Base-by-base conservation (phyloP, 73 alveolate genomes). In the Paramecium biaurelia region DNA sequence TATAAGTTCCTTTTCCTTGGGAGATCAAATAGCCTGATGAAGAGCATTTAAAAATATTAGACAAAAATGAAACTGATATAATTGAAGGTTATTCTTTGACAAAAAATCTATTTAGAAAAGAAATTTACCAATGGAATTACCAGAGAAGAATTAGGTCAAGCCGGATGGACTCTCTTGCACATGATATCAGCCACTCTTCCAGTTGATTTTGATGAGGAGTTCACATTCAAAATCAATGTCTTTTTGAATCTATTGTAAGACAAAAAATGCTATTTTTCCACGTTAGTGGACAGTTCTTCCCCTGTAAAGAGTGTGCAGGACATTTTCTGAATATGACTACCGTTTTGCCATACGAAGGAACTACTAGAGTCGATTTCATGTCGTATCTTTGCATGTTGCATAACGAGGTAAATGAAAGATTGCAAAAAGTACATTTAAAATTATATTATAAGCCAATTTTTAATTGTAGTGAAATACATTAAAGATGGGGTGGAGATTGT, bases 171-270 rank as follows among this genome's bases (percentile, higher is more conserved):
- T 42, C 45, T 89, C 0, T 89, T 89, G 41, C 94, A 89, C 37
- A 89, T 89, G 94, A 89, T 89, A 8, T 89, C 94, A 20, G 94
- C 94, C 47, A 89, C 94, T 32, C 59, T 70, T 38, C 94, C 94
- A 12, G 92, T 43, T 23, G 84, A 89, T 38, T 76, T 89, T 70
- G 76, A 38, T 70, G 90, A 68, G 18, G 92, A 67, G 47, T 89
- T 89, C 67, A 85, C 74, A 24, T 63, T 70, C 34, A 89, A 89
- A 79, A 89, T 82, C 18, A 89, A 89, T 70, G 92, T 89, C 35
- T 89, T 70, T 74, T 70, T 89, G 45, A 89, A 89, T 89, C 74
- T 89, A 70, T 89, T 89, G 94, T 89, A 89, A 38, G 26, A 18
- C 10, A 34, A 38, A 14, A n/a, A 24, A 37, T 70, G 32, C 37